A percentile compares a stretch with the other conserved stretches of the same genome.
These are phyloP conservation scores for Microthlaspi erraticum DNA, from an alignment of 345 rosid genomes.

Conservation along the genomic window DNA sequence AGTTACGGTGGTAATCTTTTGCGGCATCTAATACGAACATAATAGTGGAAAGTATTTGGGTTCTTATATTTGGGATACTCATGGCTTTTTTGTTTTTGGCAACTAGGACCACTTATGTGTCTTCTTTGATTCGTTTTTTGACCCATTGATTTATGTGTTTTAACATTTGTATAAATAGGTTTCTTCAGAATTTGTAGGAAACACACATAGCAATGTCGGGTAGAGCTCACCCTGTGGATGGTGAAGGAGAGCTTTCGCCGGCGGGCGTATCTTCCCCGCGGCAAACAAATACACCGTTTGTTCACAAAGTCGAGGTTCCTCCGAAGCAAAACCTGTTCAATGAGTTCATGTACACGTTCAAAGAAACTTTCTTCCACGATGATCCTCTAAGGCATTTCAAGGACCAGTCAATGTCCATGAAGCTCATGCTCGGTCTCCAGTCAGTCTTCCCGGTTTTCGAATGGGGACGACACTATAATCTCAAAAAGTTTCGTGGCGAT, in stretches of 20 bases:
- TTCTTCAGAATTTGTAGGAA: conserved; percentile 13
- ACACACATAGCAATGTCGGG: conserved; percentile 32
- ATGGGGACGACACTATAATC: conserved; percentile 68
- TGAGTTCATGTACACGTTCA: conserved; percentile 62
- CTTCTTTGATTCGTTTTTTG: no score
- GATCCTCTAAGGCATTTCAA: conserved; percentile 85
- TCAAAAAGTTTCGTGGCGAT: conserved; percentile 67
- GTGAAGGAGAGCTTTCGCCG: conserved; percentile 30
- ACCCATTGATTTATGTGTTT: no score
- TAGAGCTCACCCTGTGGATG: conserved; percentile 29
- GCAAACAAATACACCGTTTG: conserved; percentile 35
- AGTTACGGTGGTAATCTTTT: conserved; percentile 9
- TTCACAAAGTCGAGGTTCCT: conserved; percentile 80
- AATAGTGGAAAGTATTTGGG: background rate
- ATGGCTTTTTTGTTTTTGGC: background rate
- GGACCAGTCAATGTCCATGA: conserved; percentile 65
- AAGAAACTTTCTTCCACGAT: conserved; percentile 84
- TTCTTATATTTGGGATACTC: background rate
- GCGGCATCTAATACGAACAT: background rate
- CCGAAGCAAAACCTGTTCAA: conserved; percentile 73
- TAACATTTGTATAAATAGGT: conserved; percentile 31
- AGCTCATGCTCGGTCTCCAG: conserved; percentile 66
- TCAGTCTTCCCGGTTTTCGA: conserved; percentile 77
- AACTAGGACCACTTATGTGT: conserved; percentile 7
- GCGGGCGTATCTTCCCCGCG: conserved; percentile 16